Evolutionary conservation across 139 green algal genomes (phyloP).

Genomic region (Micractinium sp.): DNA sequence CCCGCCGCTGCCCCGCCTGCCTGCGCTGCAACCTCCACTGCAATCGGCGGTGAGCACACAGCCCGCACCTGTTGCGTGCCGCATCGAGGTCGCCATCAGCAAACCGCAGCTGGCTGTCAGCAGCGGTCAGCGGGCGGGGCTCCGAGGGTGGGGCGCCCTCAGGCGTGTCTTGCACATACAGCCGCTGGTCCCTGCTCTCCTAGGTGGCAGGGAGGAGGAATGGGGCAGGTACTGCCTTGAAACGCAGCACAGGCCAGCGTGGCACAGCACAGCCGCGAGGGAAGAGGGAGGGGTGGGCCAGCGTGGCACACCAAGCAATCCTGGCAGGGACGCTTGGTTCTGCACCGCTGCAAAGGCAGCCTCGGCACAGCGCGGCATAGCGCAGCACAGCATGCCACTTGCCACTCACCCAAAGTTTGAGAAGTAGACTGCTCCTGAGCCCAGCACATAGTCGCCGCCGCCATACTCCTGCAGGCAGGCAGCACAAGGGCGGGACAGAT

Average conservation of each 20-base stretch:
- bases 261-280: background rate
- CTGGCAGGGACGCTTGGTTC: background rate
- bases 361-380: background rate
- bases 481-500: constrained; percentile 1
- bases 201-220: background rate
- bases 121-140: constrained; percentile 47
- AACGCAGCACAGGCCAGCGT: background rate
- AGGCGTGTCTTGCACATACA: constrained; percentile 61
- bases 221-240: background rate
- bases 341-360: background rate
- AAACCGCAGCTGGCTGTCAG: constrained; percentile 59
- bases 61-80: constrained; percentile 26
- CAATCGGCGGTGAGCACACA: no score
- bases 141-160: background rate
- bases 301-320: background rate
- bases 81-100: constrained; percentile 60
- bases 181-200: constrained; percentile 63
- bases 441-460: constrained; percentile 63
- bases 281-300: background rate
- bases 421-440: constrained; percentile 57
- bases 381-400: background rate
- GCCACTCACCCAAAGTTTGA: constrained; percentile 69
- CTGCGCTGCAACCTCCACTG: no score
- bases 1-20: no score
- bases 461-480: constrained; percentile 65